These are phyloP conservation scores for Malassezia furfur DNA, from an alignment of 1,284 basidiomycete species.

Conservation along the genomic window DNA sequence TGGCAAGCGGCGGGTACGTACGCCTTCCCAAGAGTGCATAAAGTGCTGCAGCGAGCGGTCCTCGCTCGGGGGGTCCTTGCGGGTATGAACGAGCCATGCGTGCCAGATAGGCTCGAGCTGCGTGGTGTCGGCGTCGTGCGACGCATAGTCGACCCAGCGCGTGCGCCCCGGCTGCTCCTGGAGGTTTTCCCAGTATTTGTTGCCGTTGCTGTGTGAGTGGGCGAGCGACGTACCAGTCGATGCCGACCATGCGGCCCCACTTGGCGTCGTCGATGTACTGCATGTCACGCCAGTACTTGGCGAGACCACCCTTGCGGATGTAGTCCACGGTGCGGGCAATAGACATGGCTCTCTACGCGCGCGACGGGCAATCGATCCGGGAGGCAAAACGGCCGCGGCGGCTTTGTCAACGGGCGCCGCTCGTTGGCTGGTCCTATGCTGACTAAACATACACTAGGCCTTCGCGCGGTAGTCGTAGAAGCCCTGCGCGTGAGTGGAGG, in stretches of 20 bases:
- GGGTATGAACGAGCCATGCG: slow-evolving; percentile 42
- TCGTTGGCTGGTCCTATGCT: background rate
- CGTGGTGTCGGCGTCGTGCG: slow-evolving; percentile 37
- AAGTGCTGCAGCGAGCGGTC: slow-evolving; percentile 27
- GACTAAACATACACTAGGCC: background rate
- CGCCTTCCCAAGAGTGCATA: slow-evolving; percentile 33
- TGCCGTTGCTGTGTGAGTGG: slow-evolving; percentile 26
- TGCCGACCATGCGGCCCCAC: slow-evolving; percentile 40
- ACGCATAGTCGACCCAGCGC: slow-evolving; percentile 44
- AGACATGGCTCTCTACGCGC: slow-evolving; percentile 26
- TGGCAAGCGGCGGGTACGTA: slow-evolving; percentile 24
- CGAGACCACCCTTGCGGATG: slow-evolving; percentile 37
- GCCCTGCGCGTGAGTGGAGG: slow-evolving; percentile 20
- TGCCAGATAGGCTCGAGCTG: slow-evolving; percentile 46
- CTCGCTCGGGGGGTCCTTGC: slow-evolving; percentile 29
- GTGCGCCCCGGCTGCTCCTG: slow-evolving; percentile 39
- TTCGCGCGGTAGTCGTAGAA: slow-evolving; percentile 35
- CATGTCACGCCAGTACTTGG: slow-evolving; percentile 42
- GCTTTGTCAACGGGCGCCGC: slow-evolving; percentile 1
- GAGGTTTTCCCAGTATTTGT: slow-evolving; percentile 46
- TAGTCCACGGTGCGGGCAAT: slow-evolving; percentile 38
- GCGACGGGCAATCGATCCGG: background rate
- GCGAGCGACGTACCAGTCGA: slow-evolving; percentile 26
- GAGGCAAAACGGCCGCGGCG: background rate
- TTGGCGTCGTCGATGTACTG: slow-evolving; percentile 47